Base-by-base conservation (phyloP, 2,329 filamentous ascomycete genomes). In the Fonsecaea monophora region DNA sequence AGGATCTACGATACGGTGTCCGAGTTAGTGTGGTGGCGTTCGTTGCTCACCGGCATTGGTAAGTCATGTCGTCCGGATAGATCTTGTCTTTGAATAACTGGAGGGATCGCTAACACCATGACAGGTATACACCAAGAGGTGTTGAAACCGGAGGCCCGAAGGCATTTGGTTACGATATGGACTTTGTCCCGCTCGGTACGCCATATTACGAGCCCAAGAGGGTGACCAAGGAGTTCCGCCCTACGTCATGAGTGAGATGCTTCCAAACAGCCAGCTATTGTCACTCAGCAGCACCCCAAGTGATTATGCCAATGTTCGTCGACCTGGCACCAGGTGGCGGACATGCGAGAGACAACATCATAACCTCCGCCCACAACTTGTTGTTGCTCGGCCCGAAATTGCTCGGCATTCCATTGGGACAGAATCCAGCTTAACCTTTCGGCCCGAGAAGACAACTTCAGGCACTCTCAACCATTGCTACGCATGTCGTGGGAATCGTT, bases 41-140 rank as follows among this genome's bases (percentile, higher is more conserved):
- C 1, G 85, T 86, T 1, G 86, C 86, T 0, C 86, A 88, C 64
- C 75, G 88, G 4, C 83, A 87, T 45, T 87, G 85, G 84, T 85
- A 81, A 0, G 64, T 57, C 34, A 45, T 48, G 12, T 10, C 30
- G 30, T 32, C 30, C 30, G 15, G 9, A 37, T 48, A 15, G 21
- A 21, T 18, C n/a, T 60, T 8, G 30, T n/a, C 32, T 38, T 21
- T 21, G 21, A 21, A 21, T 21, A 21, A 21, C 21, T 21, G 21
- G 1, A 1, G 35, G 13, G 1, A n/a, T 21, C 8, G 3, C 57
- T 60, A 10, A 53, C 37, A n/a, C 34, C n/a, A 32, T 42, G 32
- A 6, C 40, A 60, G 58, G 61, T 66, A 68, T 35, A 68, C 66
- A 2, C 53, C 42, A 15, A 54, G 34, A 30, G 66, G 62, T 5